phyloP scores from a whole-genome alignment of 2,329 filamentous ascomycete species.

The Alternaria ventricosa region DNA sequence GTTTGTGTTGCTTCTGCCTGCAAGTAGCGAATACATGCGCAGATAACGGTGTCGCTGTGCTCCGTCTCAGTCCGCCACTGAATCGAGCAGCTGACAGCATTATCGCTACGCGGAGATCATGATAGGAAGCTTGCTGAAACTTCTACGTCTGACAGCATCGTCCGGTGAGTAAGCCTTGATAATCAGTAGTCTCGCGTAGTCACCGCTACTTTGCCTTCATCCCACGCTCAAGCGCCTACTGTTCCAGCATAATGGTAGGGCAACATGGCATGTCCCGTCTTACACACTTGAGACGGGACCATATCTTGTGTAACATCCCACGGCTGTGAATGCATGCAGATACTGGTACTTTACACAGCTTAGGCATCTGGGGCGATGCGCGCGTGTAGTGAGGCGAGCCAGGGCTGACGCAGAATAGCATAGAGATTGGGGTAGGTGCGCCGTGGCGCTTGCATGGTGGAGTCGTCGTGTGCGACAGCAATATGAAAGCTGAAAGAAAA shows the following conservation, averaged over 20 bases:
- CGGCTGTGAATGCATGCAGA: neutral
- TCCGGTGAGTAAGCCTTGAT: neutral
- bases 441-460: neutral
- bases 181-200: neutral
- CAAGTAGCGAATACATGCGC: neutral
- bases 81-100: neutral
- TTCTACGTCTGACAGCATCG: neutral
- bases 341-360: neutral
- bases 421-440: neutral
- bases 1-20: neutral
- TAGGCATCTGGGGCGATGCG: neutral
- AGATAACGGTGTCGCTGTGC: neutral
- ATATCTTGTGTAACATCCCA: neutral
- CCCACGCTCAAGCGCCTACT: neutral
- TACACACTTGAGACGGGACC: neutral
- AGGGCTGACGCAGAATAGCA: neutral
- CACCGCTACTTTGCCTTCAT: neutral
- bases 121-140: neutral
- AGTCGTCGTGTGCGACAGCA: neutral
- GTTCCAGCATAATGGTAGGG: neutral
- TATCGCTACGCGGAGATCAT: neutral
- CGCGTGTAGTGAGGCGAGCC: neutral
- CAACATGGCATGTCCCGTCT: neutral
- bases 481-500: neutral
- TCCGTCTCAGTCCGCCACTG: neutral